Conservation (phyloP, 2,329 filamentous ascomycete genomes). For the Alternaria angustiovoidea region DNA sequence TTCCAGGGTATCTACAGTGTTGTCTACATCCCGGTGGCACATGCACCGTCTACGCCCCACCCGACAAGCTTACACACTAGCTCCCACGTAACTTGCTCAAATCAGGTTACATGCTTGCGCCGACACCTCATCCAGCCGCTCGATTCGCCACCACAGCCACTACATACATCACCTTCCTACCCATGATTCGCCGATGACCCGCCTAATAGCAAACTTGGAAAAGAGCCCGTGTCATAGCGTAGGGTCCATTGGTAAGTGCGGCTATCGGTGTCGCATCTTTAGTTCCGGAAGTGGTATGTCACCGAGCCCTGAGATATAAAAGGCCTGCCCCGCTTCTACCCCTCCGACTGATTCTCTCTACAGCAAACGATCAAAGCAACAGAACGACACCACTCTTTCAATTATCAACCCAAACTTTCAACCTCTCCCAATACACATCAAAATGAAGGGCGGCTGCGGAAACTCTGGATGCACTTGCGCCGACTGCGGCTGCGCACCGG, state of each 20-base stretch:
- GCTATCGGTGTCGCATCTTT: conserved; percentile 25
- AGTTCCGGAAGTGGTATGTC: conserved; percentile 23
- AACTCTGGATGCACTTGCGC: conserved; percentile 46
- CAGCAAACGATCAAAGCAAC: conserved; percentile 20
- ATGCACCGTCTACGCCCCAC: conserved; percentile 12
- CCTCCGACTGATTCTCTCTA: conserved; percentile 15
- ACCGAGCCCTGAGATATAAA: conserved; percentile 21
- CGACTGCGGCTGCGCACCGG: conserved; percentile 44
- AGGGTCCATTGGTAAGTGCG: conserved; percentile 20
- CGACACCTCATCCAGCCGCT: conserved; percentile 13
- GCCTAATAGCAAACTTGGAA: conserved; percentile 13
- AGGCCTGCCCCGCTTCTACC: conserved; percentile 25
- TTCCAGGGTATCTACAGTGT: background rate
- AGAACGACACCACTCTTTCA: conserved; percentile 8
- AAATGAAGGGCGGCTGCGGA: conserved; percentile 47
- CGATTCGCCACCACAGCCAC: conserved; percentile 19
- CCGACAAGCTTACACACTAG: conserved; percentile 10
- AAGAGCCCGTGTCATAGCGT: conserved; percentile 1
- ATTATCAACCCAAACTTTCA: conserved; percentile 15
- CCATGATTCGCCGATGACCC: conserved; percentile 18
- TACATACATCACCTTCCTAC: background rate
- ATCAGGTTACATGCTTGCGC: conserved; percentile 20
- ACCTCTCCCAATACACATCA: conserved; percentile 22
- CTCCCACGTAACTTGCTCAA: conserved; percentile 40
- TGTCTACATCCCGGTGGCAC: background rate